Base-by-base conservation (phyloP, 306 rosid species). In the Cicer yamashitae region DNA sequence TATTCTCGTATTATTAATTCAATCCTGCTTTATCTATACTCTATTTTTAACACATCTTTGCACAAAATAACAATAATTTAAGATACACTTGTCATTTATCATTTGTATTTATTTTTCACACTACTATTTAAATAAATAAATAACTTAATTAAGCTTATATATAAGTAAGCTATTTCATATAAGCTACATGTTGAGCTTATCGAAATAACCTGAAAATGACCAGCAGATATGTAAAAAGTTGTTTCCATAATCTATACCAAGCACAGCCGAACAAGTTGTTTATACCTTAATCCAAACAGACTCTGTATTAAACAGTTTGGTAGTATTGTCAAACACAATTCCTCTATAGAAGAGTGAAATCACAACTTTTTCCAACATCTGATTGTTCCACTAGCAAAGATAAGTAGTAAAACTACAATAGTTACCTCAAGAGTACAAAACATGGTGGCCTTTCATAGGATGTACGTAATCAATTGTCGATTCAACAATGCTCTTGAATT, bases 341-440 rank as follows among this genome's bases (percentile, higher is more conserved):
- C 38, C 72, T 7, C 30, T 6, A 6, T 1, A 40, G 50, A 71
- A 9, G 48, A 67, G 51, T 39, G 71, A 73, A 62, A 68, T 11
- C 71, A 59, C 46, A 40, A 56, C 14, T 20, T 57, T 47, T 57
- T 67, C 58, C 38, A 9, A 41, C 69, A 61, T 18, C 37, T 66
- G 45, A 58, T 57, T 15, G 68, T 53, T 53, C 57, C 39, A 79
- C 63, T 44, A n/a, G 53, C 71, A 57, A 64, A 65, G 79, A 40
- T 3, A 37, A 15, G 30, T 34, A 62, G 15, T 45, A 15, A 67
- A 78, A 17, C 73, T 7, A 47, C 9, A 10, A 48, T 15, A 18
- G 15, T 58, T 22, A 37, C 37, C 53, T 50, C 8, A 17, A 14
- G 15, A 11, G 46, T 40, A 71, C 48, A 57, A 57, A 58, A 22